These are phyloP conservation scores for Arthroderma sp. DNA, from an alignment of 2,329 filamentous ascomycete species.

Conservation along the genomic window DNA sequence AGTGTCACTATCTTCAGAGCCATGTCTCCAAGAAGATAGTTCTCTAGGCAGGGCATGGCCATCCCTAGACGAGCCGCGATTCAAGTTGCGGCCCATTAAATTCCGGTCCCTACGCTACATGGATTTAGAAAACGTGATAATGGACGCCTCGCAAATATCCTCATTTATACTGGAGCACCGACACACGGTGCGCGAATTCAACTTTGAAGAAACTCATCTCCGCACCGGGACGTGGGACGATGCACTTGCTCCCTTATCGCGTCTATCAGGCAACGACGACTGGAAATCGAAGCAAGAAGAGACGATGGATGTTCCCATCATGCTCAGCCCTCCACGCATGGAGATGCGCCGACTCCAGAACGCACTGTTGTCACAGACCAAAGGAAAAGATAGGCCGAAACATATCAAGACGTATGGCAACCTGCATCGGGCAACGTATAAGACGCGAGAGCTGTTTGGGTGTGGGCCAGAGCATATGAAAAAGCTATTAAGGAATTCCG, in stretches of 20 bases:
- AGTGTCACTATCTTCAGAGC: conserved; percentile 55
- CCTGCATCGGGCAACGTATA: conserved; percentile 16
- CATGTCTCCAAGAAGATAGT: conserved; percentile 40
- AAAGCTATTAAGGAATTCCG: conserved; percentile 16
- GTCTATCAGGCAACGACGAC: conserved; percentile 12
- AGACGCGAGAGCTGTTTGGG: conserved; percentile 17
- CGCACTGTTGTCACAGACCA: conserved; percentile 16
- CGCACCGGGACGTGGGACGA: conserved; percentile 67
- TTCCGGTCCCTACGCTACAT: conserved; percentile 58
- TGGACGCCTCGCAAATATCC: conserved; percentile 59
- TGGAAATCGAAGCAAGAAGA: conserved; percentile 15
- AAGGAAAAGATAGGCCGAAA: conserved; percentile 10
- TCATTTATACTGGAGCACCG: conserved; percentile 56
- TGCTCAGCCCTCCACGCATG: conserved; percentile 20
- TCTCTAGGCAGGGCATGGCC: conserved; percentile 21
- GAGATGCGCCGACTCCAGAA: conserved; percentile 14
- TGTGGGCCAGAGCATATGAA: conserved; percentile 23
- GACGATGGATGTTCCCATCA: conserved; percentile 26
- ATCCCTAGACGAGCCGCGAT: conserved; percentile 23
- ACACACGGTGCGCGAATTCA: conserved; percentile 58
- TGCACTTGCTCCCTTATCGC: conserved; percentile 58
- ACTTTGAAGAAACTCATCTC: conserved; percentile 64
- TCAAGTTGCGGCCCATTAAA: conserved; percentile 40
- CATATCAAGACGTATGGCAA: conserved; percentile 8
- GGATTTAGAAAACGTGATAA: conserved; percentile 57